Evolutionary conservation across 2,329 filamentous ascomycete genomes (phyloP).

Genomic region (Fusarium fujikuroi): DNA sequence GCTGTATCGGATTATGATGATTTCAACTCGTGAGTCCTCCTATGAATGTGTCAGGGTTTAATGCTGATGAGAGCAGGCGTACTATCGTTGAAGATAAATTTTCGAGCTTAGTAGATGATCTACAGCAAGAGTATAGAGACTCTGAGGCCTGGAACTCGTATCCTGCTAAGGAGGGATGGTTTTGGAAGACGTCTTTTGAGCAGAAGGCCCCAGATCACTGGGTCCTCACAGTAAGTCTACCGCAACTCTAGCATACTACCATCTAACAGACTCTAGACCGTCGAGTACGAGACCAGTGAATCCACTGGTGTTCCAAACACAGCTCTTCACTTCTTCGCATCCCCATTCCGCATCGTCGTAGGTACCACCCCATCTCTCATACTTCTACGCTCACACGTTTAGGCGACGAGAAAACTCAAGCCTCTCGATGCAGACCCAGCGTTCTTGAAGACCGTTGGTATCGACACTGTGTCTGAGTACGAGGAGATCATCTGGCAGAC

Average conservation of each 20-base stretch:
- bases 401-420: not conserved
- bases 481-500: constrained; percentile 8
- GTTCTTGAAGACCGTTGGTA: not conserved
- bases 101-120: not conserved
- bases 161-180: not conserved
- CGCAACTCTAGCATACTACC: accelerated
- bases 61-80: not conserved
- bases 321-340: not conserved
- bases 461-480: not conserved
- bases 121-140: not conserved
- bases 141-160: not conserved
- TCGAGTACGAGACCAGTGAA: not conserved
- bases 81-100: not conserved
- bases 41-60: accelerated
- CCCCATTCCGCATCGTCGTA: constrained; percentile 1
- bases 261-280: not conserved
- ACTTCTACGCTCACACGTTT: accelerated
- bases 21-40: not conserved
- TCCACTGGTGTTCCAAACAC: not conserved
- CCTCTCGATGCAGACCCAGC: not conserved
- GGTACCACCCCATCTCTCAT: accelerated
- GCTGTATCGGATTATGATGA: not conserved
- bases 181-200: not conserved
- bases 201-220: not conserved
- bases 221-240: not conserved